Evolutionary conservation across 2,329 filamentous ascomycete species (phyloP).

Genomic region (Fusarium guadeloupense): DNA sequence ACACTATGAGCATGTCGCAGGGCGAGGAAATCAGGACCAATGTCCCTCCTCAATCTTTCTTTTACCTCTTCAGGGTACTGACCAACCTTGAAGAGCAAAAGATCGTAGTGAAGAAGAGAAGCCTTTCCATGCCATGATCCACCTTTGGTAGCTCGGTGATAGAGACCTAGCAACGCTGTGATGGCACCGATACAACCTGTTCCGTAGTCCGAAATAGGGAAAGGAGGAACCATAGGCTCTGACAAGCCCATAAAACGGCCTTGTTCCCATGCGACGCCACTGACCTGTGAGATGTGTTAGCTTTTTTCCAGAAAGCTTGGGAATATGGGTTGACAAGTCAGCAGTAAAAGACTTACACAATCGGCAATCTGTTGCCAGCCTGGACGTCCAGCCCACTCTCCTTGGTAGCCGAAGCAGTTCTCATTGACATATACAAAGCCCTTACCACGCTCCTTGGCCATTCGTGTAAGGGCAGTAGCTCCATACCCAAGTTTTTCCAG

Average conservation of each 20-base stretch:
- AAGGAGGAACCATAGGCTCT: slow-evolving; percentile 73
- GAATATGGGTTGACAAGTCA: too few species aligned
- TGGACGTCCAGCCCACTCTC: slow-evolving; percentile 69
- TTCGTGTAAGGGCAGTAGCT: slow-evolving; percentile 60
- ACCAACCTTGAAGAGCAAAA: slow-evolving; percentile 70
- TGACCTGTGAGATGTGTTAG: slow-evolving; percentile 50
- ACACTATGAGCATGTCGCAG: slow-evolving; percentile 70
- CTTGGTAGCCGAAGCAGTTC: slow-evolving; percentile 72
- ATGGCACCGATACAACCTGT: slow-evolving; percentile 77
- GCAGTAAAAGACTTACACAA: slow-evolving; percentile 51
- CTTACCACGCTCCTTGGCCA: slow-evolving; percentile 64
- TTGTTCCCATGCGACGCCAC: slow-evolving; percentile 69
- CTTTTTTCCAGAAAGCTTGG: background rate
- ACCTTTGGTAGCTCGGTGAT: slow-evolving; percentile 67
- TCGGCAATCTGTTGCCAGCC: slow-evolving; percentile 81
- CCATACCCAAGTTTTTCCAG: slow-evolving; percentile 72
- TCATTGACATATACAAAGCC: slow-evolving; percentile 75
- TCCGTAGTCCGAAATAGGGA: slow-evolving; percentile 72
- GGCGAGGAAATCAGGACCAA: slow-evolving; percentile 63
- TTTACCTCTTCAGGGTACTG: slow-evolving; percentile 64
- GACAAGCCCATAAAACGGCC: slow-evolving; percentile 68
- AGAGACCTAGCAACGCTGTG: slow-evolving; percentile 71
- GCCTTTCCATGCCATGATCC: slow-evolving; percentile 73
- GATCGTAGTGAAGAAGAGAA: slow-evolving; percentile 73
- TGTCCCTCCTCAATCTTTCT: slow-evolving; percentile 57